Conservation (phyloP, 2,329 filamentous ascomycete species). For the Chrysoporthe deuterocubensis region DNA sequence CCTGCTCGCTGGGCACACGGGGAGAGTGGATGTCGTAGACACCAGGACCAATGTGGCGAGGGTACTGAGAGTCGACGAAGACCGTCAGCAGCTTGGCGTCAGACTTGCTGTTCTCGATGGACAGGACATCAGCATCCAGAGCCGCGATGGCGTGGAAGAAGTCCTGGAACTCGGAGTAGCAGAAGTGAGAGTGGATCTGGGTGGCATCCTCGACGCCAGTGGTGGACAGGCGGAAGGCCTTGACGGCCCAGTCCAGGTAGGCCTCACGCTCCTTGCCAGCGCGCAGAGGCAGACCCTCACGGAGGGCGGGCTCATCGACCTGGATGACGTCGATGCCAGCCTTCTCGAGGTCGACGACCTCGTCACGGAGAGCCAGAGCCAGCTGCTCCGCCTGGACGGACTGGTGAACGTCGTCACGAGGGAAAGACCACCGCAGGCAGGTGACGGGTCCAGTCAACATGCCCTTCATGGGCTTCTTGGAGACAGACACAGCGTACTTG, state of each 20-base stretch:
- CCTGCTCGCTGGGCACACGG: constrained; percentile 93
- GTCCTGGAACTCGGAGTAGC: constrained; percentile 99
- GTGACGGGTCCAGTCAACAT: constrained; percentile 99
- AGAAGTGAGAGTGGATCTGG: constrained; percentile 99
- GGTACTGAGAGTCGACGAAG: constrained; percentile 96
- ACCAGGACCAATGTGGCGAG: constrained; percentile 97
- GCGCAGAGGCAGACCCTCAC: constrained; percentile 98
- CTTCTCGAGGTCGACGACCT: constrained; percentile 97
- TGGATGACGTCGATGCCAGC: constrained; percentile 98
- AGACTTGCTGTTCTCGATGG: constrained; percentile 99
- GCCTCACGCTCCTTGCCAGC: constrained; percentile 91
- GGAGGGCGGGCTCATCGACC: constrained; percentile 97
- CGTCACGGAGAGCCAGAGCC: constrained; percentile 95
- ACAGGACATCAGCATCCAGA: constrained; percentile 96
- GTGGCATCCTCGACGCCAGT: constrained; percentile 93
- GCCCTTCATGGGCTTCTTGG: constrained; percentile 99
- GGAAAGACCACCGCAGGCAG: constrained; percentile 99
- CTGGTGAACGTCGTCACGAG: constrained; percentile 99
- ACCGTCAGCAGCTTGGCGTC: constrained; percentile 99
- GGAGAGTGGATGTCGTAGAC: constrained; percentile 99
- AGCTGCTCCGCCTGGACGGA: constrained; percentile 98
- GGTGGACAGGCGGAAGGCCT: constrained; percentile 96
- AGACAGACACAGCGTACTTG: constrained; percentile 95
- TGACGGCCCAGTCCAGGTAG: constrained; percentile 96
- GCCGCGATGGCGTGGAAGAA: constrained; percentile 99